Base-by-base conservation (phyloP, 306 rosid species). In the Malus sylvestris region DNA sequence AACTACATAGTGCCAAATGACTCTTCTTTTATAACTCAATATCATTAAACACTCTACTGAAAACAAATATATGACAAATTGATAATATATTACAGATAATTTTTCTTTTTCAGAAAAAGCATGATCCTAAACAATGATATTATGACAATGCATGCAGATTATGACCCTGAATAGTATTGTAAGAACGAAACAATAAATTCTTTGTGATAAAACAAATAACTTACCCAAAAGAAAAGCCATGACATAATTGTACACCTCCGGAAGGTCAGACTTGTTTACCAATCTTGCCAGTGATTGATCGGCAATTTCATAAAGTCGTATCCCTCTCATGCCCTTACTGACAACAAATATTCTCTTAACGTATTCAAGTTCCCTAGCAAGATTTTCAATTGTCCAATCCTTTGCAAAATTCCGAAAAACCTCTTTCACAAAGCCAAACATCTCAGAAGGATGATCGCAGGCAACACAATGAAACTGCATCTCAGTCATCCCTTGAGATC, bases 391-490 rank as follows among this genome's bases (percentile, higher is more conserved):
- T 13, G 99, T 74, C 99, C 99, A 95, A 4, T 87, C 93, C 77
- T 92, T 89, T 2, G 97, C 99, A 76, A 92, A 92, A 88, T 74
- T 89, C 22, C 84, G 96, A 74, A 95, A 95, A 68, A 95, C 99
- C 89, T 95, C 99, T 81, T 95, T 92, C 82, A 95, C 98, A 72
- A 95, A 95, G 79, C 99, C 99, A 84, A 95, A 95, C 96, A 95
- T 87, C 92, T 95, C 99, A 53, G 99, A 95, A 74, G 98, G 98
- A 76, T 91, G 99, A 80, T 88, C 96, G 77, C 99, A 95, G 63
- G 99, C 97, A 85, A 92, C 85, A 81, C 99, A 95, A 77, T 91
- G 98, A 82, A 92, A 95, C 85, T 95, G 98, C 99, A 95, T 95
- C 85, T 95, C 99, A 2, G 97, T 83, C 33, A 82, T 69, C 81